Evolutionary conservation across 208 protist species (phyloP).

Genomic region (Acanthamoeba healyi): DNA sequence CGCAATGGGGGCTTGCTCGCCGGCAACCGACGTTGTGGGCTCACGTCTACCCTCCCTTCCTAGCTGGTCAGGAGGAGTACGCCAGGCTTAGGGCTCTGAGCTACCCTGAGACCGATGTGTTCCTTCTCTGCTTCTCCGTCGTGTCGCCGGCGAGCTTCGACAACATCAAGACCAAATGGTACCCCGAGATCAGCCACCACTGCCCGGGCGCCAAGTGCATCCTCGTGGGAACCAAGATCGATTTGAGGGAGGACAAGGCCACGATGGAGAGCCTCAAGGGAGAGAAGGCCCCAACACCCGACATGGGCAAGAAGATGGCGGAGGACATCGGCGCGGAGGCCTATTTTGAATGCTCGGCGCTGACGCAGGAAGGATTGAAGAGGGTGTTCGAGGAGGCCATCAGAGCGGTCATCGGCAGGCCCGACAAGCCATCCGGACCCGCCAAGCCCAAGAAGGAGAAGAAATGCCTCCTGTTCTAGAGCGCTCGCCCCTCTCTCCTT

Average conservation of each 20-base stretch:
- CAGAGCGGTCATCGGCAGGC: constrained; percentile 81
- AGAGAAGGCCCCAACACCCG: constrained; percentile 72
- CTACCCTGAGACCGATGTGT: constrained; percentile 88
- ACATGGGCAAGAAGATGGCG: constrained; percentile 79
- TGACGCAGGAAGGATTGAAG: constrained; percentile 78
- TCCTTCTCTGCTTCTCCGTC: constrained; percentile 90
- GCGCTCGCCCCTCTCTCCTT: not conserved
- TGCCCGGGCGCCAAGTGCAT: constrained; percentile 80
- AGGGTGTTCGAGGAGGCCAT: constrained; percentile 76
- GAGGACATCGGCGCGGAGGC: constrained; percentile 75
- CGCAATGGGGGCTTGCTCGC: not conserved
- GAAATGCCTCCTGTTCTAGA: constrained; percentile 78
- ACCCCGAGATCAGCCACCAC: constrained; percentile 80
- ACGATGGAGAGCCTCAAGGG: constrained; percentile 80
- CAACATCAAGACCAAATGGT: constrained; percentile 84
- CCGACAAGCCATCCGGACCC: constrained; percentile 69
- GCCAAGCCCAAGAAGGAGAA: constrained; percentile 78
- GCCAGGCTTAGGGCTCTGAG: constrained; percentile 87
- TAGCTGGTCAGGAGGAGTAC: constrained; percentile 87
- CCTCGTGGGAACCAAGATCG: constrained; percentile 87
- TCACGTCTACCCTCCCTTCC: not conserved
- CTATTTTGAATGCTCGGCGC: constrained; percentile 81
- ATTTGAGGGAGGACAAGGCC: constrained; percentile 83
- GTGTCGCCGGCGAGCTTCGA: constrained; percentile 80
- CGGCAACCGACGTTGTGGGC: not conserved